Base-by-base conservation (phyloP, 192 early-diverging fungal species). In the Irineochytrium annulatum region DNA sequence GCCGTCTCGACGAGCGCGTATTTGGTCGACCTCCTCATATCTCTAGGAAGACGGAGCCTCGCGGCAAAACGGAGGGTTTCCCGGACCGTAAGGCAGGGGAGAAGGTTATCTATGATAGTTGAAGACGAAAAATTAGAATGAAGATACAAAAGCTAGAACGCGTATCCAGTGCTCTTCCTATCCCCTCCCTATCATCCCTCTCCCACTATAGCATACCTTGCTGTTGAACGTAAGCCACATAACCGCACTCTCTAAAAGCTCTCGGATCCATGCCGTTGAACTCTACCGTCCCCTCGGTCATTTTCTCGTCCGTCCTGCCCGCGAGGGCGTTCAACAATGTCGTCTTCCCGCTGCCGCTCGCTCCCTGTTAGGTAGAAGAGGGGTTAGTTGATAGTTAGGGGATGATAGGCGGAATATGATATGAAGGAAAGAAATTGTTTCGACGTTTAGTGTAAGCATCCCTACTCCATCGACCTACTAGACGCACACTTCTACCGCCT, bases 11-110 rank as follows among this genome's bases (percentile, higher is more conserved):
- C 77, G 44, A 72, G 53, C 1, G 32, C 49, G 30, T 68, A 62
- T 41, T 73, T 73, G 43, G 59, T 33, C 3, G 27, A 24, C 26
- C 59, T 32, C 2, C 43, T 3, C 62, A 64, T 63, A n/a, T 22
- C 26, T 68, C 55, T 80, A 13, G 78, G 72, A 52, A 91, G 75
- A 6, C 79, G 72, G 34, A 91, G 77, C 37, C 78, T 68, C 8
- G 90, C 86, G n/a, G 86, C 82, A 53, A 87, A 90, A 6, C 72
- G 57, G 22, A 91, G 66, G 0, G 85, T 91, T 65, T 91, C 90
- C 16, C 78, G 65, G 17, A 88, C 84, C 16, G 75, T 92, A 86
- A 26, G 88, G 85, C 67, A 64, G 32, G 68, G 62, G 6, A 63
- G 48, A 14, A 63, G 41, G 34, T 69, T 22, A 43, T 65, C 69